Base-by-base conservation (phyloP, 768 basidiomycete species). In the Gymnopilus dilepis region DNA sequence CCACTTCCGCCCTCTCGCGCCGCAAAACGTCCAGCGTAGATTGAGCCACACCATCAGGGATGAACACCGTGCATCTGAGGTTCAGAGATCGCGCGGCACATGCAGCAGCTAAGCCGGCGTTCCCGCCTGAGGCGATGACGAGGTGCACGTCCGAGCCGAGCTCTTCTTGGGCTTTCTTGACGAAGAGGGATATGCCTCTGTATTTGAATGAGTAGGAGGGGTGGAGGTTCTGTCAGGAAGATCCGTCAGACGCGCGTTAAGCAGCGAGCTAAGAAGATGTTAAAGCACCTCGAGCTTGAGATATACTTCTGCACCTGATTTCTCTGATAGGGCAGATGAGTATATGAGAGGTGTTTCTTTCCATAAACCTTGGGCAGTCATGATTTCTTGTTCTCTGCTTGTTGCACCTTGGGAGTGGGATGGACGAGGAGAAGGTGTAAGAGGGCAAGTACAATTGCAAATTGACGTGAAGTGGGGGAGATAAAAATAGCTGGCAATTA, bases 191-290 rank as follows among this genome's bases (percentile, higher is more conserved):
- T 33, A 92, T 79, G 5, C 90, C 90, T 21, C 91, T 82, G 67
- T 83, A 88, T 70, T 94, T 93, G 84, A 90, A 93, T 2, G 91
- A 92, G 63, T 88, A 81, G 0, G 85, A 83, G 0, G 87, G 87
- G 59, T 93, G 91, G 1, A 92, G 76, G 62, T 84, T 90, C 91
- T 92, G 70, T 8, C 26, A 57, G 24, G 37, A 33, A 28, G 24
- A 9, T n/a, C 37, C 24, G 45, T 45, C 37, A 31, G 19, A 45
- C 17, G 22, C 37, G 19, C 15, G 15, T 52, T 45, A n/a, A 40
- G 2, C 26, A 40, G n/a, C 19, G 26, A 26, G 24, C 1, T 19
- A 9, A 50, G 7, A 24, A 21, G 24, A 43, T 58, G 41, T 67
- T 28, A 4, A 24, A n/a, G 30, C 59, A 89, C 89, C 78, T 93